Conservation (phyloP, 495 filamentous ascomycete genomes). For the Aspergillus hancockii region DNA sequence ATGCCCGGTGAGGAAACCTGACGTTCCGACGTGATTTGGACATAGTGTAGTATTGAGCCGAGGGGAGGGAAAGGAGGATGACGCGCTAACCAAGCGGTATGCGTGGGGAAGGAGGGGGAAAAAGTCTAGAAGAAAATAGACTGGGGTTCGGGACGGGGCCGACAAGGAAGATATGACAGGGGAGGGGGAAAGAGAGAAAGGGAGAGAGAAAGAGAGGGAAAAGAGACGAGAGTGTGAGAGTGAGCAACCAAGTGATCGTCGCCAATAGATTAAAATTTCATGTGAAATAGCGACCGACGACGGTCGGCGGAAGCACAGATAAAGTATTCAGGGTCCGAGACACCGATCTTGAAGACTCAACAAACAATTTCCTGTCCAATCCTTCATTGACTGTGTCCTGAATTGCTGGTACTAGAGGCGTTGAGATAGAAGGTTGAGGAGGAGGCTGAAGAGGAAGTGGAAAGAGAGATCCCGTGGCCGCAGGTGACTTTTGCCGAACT, state of each 20-base stretch:
- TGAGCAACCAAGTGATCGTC: conserved; percentile 21
- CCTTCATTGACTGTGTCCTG: not conserved
- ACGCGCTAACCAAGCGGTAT: conserved; percentile 14
- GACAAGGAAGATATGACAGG: conserved; percentile 7
- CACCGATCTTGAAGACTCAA: not conserved
- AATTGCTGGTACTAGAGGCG: not conserved
- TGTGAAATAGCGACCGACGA: conserved; percentile 26
- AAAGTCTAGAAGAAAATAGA: conserved; percentile 21
- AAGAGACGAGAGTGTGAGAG: conserved; percentile 3
- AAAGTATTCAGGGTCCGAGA: conserved; percentile 4
- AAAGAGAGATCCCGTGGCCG: conserved; percentile 14
- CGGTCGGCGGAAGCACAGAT: conserved; percentile 18
- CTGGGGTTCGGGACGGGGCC: conserved; percentile 19
- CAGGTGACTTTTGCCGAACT: conserved; percentile 18
- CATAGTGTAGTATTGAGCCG: conserved; percentile 48
- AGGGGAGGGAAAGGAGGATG: conserved; percentile 12
- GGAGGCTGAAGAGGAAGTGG: conserved; percentile 9
- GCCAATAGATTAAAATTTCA: conserved; percentile 26
- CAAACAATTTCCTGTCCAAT: not conserved
- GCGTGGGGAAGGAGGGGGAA: conserved; percentile 25
- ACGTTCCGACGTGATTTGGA: conserved; percentile 78
- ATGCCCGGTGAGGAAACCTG: conserved; percentile 69
- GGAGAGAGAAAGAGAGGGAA: conserved; percentile 11
- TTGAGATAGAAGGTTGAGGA: conserved; percentile 5
- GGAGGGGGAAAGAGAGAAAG: conserved; percentile 6